Percentiles rank a stretch among this genome's conserved stretches.
These are phyloP conservation scores for Arthroderma uncinatum DNA, from an alignment of 2,329 filamentous ascomycete genomes.

Conservation along the genomic window DNA sequence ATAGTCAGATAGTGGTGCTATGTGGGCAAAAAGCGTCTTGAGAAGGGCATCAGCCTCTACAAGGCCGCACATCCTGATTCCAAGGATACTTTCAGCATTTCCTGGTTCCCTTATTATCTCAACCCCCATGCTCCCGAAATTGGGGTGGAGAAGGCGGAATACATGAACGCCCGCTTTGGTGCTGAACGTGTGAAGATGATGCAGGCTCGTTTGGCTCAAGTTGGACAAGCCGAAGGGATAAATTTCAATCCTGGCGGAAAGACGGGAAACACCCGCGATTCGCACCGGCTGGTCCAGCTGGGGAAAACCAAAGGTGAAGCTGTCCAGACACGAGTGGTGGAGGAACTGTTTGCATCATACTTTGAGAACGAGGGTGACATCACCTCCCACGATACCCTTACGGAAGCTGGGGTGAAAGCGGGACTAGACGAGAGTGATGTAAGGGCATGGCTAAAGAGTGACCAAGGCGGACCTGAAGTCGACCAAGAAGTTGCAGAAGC, in stretches of 20 bases:
- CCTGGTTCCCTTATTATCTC: constrained; percentile 73
- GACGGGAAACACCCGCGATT: constrained; percentile 66
- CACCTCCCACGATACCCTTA: constrained; percentile 45
- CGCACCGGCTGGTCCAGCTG: constrained; percentile 64
- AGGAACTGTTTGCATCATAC: constrained; percentile 54
- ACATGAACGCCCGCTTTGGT: constrained; percentile 54
- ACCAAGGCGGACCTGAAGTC: constrained; percentile 46
- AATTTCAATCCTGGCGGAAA: constrained; percentile 60
- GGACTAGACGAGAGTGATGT: constrained; percentile 42
- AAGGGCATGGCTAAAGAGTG: constrained; percentile 43
- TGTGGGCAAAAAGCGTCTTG: constrained; percentile 64
- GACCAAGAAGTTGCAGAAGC: constrained; percentile 46
- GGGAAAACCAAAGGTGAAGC: constrained; percentile 45
- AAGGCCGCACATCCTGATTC: constrained; percentile 46
- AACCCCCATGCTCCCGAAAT: constrained; percentile 50
- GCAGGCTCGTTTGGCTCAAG: constrained; percentile 43
- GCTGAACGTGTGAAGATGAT: constrained; percentile 50
- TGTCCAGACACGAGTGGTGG: constrained; percentile 49
- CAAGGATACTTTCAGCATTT: constrained; percentile 58
- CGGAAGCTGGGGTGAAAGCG: constrained; percentile 37
- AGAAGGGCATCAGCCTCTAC: constrained; percentile 58
- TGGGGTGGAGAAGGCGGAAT: constrained; percentile 42
- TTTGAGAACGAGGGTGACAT: constrained; percentile 57
- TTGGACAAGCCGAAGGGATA: constrained; percentile 58
- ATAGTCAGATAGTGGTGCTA: constrained; percentile 51